Evolutionary conservation across 1,284 basidiomycete species (phyloP).

Genomic region (Papiliotrema nemorosa): DNA sequence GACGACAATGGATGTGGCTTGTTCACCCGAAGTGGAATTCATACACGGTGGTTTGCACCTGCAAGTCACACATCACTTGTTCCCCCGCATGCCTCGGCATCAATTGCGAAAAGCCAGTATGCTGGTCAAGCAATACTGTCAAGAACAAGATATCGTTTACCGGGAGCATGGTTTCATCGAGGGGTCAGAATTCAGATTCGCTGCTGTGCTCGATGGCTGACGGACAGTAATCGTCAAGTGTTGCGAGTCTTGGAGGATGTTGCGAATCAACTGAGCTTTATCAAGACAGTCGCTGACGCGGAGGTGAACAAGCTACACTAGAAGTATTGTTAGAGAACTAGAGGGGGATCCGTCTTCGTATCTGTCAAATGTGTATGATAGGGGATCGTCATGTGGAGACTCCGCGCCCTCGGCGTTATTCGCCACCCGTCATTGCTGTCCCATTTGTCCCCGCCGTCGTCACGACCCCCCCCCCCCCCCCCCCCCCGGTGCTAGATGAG

Average conservation of each 20-base stretch:
- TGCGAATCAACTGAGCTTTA: conserved; percentile 45
- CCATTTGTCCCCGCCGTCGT: too few relatives aligned
- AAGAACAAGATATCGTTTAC: conserved; percentile 77
- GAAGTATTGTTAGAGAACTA: neutral
- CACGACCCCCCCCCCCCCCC: too few relatives aligned
- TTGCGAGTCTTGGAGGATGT: conserved; percentile 46
- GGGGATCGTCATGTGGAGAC: neutral
- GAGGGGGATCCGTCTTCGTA: neutral
- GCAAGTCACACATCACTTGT: conserved; percentile 95
- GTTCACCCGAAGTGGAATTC: conserved; percentile 76
- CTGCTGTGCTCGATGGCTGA: conserved; percentile 1
- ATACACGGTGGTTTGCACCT: conserved; percentile 90
- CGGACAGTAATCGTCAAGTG: conserved; percentile 46
- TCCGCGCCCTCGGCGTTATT: too few relatives aligned
- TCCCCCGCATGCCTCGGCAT: conserved; percentile 91
- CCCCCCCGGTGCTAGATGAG: too few relatives aligned
- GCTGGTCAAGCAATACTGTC: conserved; percentile 79
- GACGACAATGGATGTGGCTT: conserved; percentile 93
- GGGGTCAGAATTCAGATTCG: conserved; percentile 51
- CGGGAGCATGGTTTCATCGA: conserved; percentile 84
- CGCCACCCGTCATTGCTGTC: too few relatives aligned
- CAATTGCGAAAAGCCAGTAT: conserved; percentile 77
- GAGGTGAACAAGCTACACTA: conserved; percentile 38
- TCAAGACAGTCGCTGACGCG: conserved; percentile 47
- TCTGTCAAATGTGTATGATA: neutral